Evolutionary conservation across 129 eudicot species (phyloP), one percentile per base, ranked within the genome.

Genomic region (Helichrysum umbraculigerum): DNA sequence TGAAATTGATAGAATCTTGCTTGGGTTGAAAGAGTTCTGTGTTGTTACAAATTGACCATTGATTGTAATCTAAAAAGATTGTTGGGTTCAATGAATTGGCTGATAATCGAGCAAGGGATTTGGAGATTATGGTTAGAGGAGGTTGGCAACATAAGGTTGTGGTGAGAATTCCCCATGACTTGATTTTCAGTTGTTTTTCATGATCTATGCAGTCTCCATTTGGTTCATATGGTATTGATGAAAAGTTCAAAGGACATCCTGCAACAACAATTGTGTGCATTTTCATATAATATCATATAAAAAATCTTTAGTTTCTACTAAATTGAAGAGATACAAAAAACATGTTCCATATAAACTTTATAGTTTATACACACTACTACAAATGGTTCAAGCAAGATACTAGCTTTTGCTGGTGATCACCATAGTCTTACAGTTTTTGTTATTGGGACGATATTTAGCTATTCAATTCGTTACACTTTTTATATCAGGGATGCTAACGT

Each of bases 81-180:
- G 65, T 34, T 16, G 37, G 34, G 66, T 22, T 17, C 8, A 17
- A 30, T 6, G 51, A 2, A 50, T 62, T 69, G 9, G 76, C 4
- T 5, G 60, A 25, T 47, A 44, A 59, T 68, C 82, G 70, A 17
- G 87, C 85, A 35, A 88, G 75, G 1, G 91, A 86, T 57, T 81
- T 76, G 15, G 89, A 73, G 35, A 82, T 60, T 47, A 68, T 60
- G 28, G 68, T 79, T 51, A 91, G 79, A 7, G 89, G 89, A 60
- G 85, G 42, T 75, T 73, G 84, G 64, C 97, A 91, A 71, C 97
- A 91, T n/a, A 81, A 79, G 33, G 83, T 72, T 8, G 86, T 80
- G 54, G 84, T 78, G 39, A 83, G 71, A 75, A 79, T 76, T 37
- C 77, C 84, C 93, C 97, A 86, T 20, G 76, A 72, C 9, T 71